Conservation (phyloP, 768 basidiomycete genomes). For the Zangia roseola region DNA sequence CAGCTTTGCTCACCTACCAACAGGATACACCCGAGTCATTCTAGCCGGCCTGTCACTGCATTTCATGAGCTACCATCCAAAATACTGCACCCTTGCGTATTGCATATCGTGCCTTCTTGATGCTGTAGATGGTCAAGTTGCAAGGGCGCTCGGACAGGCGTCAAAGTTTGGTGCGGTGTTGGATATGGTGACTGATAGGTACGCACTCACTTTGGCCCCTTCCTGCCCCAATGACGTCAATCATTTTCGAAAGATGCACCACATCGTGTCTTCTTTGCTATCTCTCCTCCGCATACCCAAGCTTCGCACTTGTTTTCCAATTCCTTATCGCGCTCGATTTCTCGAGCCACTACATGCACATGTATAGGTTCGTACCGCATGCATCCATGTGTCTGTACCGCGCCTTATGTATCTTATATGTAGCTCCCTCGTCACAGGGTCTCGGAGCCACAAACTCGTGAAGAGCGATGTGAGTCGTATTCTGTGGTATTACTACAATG, state of each 20-base stretch:
- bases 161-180: constrained; percentile 97
- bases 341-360: constrained; percentile 98
- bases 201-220: constrained; percentile 22
- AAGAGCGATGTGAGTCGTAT: constrained; percentile 91
- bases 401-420: constrained; percentile 5
- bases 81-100: constrained; percentile 88
- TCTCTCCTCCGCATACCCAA: constrained; percentile 86
- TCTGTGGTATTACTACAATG: constrained; percentile 91
- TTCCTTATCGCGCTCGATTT: constrained; percentile 97
- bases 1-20: no score
- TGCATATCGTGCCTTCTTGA: constrained; percentile 90
- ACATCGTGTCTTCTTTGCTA: constrained; percentile 94
- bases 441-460: constrained; percentile 89
- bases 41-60: constrained; percentile 85
- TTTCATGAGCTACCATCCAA: constrained; percentile 95
- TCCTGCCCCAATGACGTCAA: background rate
- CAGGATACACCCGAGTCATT: constrained; percentile 89
- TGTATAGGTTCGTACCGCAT: constrained; percentile 77
- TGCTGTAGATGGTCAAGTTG: constrained; percentile 92
- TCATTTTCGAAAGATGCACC: constrained; percentile 70
- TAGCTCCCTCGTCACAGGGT: constrained; percentile 94
- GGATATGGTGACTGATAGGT: constrained; percentile 99
- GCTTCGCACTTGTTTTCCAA: constrained; percentile 84
- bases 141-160: constrained; percentile 83
- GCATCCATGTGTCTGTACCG: no score